Conservation (phyloP, 371 early-diverging fungal genomes). For the Batkoa obscura region DNA sequence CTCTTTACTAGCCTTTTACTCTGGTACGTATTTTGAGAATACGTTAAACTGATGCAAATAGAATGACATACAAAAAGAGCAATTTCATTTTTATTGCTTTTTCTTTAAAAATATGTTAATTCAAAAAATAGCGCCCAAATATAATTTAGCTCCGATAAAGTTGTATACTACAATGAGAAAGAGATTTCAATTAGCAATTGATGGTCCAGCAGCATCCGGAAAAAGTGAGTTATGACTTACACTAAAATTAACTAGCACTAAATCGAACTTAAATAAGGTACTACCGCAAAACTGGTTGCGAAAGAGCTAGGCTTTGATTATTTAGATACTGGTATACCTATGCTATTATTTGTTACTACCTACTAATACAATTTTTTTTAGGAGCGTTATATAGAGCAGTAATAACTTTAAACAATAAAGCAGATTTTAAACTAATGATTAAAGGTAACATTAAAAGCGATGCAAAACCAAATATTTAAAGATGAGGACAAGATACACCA, state of each 20-base stretch:
- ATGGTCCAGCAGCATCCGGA: slow-evolving; percentile 85
- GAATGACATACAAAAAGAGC: no score
- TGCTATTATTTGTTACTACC: slow-evolving; percentile 2
- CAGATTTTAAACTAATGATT: background rate
- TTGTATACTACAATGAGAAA: no score
- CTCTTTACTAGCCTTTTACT: no score
- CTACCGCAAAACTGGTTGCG: slow-evolving; percentile 53
- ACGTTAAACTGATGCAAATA: no score
- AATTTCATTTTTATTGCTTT: no score
- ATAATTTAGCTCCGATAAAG: no score
- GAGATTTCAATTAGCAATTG: slow-evolving; percentile 79
- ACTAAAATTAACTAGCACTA: background rate
- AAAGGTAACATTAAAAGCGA: slow-evolving; percentile 33
- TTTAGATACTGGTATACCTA: slow-evolving; percentile 52
- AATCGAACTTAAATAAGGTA: slow-evolving; percentile 19
- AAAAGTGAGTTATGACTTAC: slow-evolving; percentile 44
- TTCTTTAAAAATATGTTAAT: no score
- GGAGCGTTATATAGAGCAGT: slow-evolving; percentile 34
- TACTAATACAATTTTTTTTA: background rate
- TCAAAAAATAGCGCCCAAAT: no score
- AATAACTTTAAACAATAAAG: slow-evolving; percentile 7
- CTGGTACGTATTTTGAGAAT: no score
- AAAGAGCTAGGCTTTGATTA: slow-evolving; percentile 50
- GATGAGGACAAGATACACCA: slow-evolving; percentile 13
- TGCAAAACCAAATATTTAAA: no score